These are phyloP conservation scores for Chaetomium sp. DNA, from an alignment of 2,329 filamentous ascomycete genomes.

Conservation along the genomic window DNA sequence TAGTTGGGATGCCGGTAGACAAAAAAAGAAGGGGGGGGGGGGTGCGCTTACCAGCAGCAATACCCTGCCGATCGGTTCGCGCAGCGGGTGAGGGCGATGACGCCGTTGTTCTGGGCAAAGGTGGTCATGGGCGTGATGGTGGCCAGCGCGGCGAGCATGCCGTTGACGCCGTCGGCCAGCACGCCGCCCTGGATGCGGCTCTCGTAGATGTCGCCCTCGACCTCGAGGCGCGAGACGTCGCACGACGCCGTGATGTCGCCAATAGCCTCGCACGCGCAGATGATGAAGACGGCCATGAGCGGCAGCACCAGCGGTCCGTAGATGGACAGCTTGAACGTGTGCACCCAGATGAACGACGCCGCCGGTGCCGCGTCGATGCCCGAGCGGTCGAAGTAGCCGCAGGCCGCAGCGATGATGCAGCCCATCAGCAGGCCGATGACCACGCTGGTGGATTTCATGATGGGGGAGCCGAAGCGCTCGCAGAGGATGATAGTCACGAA, in stretches of 20 bases:
- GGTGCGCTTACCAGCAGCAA: slow-evolving; percentile 57
- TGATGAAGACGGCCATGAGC: slow-evolving; percentile 68
- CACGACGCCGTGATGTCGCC: slow-evolving; percentile 81
- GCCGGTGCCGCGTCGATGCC: slow-evolving; percentile 71
- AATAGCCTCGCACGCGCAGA: slow-evolving; percentile 77
- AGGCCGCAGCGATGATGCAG: slow-evolving; percentile 76
- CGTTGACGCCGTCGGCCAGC: slow-evolving; percentile 75
- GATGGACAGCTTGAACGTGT: slow-evolving; percentile 71
- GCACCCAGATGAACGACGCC: slow-evolving; percentile 76
- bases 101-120: slow-evolving; percentile 83
- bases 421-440: slow-evolving; percentile 73
- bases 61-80: slow-evolving; percentile 81
- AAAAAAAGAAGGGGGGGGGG: too few species aligned
- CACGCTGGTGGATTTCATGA: slow-evolving; percentile 81
- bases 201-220: slow-evolving; percentile 72
- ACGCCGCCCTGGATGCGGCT: slow-evolving; percentile 78
- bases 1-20: too few species aligned
- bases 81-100: slow-evolving; percentile 79
- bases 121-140: slow-evolving; percentile 80
- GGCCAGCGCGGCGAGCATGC: slow-evolving; percentile 72
- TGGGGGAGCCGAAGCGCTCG: slow-evolving; percentile 78
- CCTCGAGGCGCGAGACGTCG: slow-evolving; percentile 75
- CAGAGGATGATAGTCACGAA: slow-evolving; percentile 79
- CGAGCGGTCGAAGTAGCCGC: slow-evolving; percentile 75
- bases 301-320: slow-evolving; percentile 76